A percentile compares a stretch with the other conserved stretches of the same genome.
phyloP scores from a whole-genome alignment of 164 flowering plant genomes.

The Berberis vulgaris region DNA sequence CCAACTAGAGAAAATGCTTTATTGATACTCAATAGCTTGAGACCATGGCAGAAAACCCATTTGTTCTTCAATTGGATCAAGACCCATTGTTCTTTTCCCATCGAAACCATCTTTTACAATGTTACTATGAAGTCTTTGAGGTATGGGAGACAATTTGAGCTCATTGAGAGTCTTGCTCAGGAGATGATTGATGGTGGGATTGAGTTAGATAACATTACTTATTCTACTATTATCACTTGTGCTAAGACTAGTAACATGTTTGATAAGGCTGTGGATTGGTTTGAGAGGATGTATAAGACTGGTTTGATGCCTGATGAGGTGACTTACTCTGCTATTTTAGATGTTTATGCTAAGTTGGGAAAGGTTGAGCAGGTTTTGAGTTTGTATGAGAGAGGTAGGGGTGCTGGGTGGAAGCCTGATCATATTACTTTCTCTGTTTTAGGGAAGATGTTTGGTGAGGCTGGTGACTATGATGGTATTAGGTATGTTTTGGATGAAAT shows the following conservation, averaged over 20 bases:
- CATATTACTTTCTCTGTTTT: constrained; percentile 59
- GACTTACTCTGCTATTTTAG: constrained; percentile 79
- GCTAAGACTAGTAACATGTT: constrained; percentile 61
- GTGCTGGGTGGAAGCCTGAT: constrained; percentile 90
- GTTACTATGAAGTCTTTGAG: constrained; percentile 87
- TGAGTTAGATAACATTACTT: constrained; percentile 81
- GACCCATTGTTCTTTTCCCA: constrained; percentile 57
- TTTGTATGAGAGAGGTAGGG: constrained; percentile 84
- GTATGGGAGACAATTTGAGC: constrained; percentile 64
- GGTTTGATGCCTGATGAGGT: constrained; percentile 97
- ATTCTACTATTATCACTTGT: constrained; percentile 91
- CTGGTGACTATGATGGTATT: constrained; percentile 87
- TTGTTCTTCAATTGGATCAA: constrained; percentile 81
- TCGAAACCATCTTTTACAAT: constrained; percentile 86
- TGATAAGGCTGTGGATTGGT: constrained; percentile 90
- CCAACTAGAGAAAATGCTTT: constrained; percentile 69
- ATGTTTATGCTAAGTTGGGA: constrained; percentile 80
- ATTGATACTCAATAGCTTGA: constrained; percentile 58
- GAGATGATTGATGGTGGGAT: constrained; percentile 69
- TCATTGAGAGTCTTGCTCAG: constrained; percentile 59
- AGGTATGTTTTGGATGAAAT: constrained; percentile 75
- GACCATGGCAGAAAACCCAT: constrained; percentile 62
- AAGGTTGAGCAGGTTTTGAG: constrained; percentile 83
- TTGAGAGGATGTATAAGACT: constrained; percentile 85
- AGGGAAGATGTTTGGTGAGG: constrained; percentile 86